Evolutionary conservation across 768 basidiomycete species (phyloP), one percentile per base, ranked within the genome.

Genomic region (Trametes punicea): DNA sequence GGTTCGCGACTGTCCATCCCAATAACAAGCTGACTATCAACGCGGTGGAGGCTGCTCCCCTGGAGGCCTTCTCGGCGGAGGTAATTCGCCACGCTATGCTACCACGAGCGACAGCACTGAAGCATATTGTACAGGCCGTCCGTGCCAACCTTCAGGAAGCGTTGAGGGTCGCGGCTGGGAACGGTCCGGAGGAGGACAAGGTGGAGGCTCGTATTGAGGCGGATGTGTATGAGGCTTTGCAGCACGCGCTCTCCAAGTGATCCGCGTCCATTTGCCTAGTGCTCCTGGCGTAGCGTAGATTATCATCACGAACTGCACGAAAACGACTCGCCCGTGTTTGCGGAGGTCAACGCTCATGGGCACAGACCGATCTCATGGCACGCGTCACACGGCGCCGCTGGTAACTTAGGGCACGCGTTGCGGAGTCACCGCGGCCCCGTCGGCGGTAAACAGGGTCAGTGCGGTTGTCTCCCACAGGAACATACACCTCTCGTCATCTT

Each of bases 21-120:
- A 93, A 95, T 75, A 99, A 98, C 81, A 87, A 83, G 63, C 77
- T 98, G 58, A 98, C 97, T 36, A 89, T 99, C 70, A 99, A 98
- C 75, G 93, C 88, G 56, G 87, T 99, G 42, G 97, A 99, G 78
- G 97, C 90, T 57, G 95, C 94, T 55, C 86, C 93, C 20, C 76
- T 98, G 34, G 93, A 95, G 53, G 78, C 85, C 36, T 96, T 98
- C 77, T 96, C 95, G 0, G 65, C 80, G 20, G 97, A 98, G 81
- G 96, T 96, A 62, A 46, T 18, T n/a, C 48, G 55, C 58, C 46
- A 50, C 25, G 57, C 6, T 5, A 27, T 16, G 21, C 23, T 48
- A 46, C n/a, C 40, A 46, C 54, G 36, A 8, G n/a, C n/a, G n/a
- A 13, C 20, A 25, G 30, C 18, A 46, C 27, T 38, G 18, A 23